These are phyloP conservation scores for Ampelocalamus luodianensis DNA, from an alignment of 176 grass and related monocot species.

Conservation along the genomic window DNA sequence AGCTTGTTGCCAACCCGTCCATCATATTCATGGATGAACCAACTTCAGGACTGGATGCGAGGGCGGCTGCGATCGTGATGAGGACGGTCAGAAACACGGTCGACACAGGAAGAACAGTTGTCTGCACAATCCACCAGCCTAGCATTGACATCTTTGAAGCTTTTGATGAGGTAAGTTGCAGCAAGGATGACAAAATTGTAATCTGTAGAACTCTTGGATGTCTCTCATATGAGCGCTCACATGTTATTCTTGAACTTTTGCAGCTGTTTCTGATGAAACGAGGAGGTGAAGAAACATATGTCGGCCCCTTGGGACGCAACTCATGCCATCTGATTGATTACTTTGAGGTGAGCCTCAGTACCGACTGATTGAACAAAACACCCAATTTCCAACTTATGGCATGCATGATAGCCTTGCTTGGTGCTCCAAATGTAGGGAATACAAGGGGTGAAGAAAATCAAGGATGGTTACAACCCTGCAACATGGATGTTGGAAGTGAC, in stretches of 20 bases:
- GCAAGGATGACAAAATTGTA: slow-evolving; percentile 23
- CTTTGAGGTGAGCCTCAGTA: slow-evolving; percentile 74
- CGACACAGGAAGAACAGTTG: slow-evolving; percentile 89
- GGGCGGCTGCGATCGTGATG: slow-evolving; percentile 95
- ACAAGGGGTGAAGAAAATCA: slow-evolving; percentile 87
- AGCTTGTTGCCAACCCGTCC: slow-evolving; percentile 89
- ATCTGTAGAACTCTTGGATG: not conserved
- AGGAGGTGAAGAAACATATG: slow-evolving; percentile 91
- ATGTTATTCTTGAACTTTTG: slow-evolving; percentile 42
- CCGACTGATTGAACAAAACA: slow-evolving; percentile 1
- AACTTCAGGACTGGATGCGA: slow-evolving; percentile 87
- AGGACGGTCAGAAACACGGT: slow-evolving; percentile 89
- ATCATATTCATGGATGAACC: slow-evolving; percentile 99
- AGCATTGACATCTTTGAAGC: slow-evolving; percentile 98
- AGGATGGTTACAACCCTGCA: slow-evolving; percentile 90
- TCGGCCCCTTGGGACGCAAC: slow-evolving; percentile 76
- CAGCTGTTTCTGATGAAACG: slow-evolving; percentile 97
- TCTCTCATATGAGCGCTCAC: slow-evolving; percentile 33
- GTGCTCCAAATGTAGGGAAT: slow-evolving; percentile 54
- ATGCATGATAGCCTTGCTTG: slow-evolving; percentile 29
- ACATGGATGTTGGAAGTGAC: slow-evolving; percentile 96
- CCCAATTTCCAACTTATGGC: slow-evolving; percentile 4
- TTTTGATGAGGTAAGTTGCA: slow-evolving; percentile 73
- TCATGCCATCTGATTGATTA: slow-evolving; percentile 80
- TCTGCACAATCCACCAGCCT: slow-evolving; percentile 92